phyloP scores from a whole-genome alignment of 2,329 filamentous ascomycete genomes.

The Ceratocystis cacaofunesta region DNA sequence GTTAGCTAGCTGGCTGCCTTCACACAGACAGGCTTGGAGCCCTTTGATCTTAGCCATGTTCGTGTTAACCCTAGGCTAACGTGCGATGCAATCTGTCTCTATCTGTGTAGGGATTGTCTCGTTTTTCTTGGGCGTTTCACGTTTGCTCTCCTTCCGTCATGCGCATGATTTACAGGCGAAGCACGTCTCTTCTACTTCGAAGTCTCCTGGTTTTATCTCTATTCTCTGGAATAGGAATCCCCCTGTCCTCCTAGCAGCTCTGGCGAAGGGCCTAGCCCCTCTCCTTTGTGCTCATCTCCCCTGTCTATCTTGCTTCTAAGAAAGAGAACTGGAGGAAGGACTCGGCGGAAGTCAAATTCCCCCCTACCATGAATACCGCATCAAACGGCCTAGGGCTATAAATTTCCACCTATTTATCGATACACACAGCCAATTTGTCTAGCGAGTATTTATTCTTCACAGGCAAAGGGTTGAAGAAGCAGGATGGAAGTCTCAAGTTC shows the following conservation, averaged over 20 bases:
- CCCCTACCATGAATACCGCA: too few species aligned
- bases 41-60: not conserved
- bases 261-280: not conserved
- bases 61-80: not conserved
- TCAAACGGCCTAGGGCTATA: too few species aligned
- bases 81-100: not conserved
- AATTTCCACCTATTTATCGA: too few species aligned
- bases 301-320: not conserved
- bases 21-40: not conserved
- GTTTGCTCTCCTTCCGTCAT: not conserved
- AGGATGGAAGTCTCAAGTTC: too few species aligned
- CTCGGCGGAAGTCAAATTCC: not conserved
- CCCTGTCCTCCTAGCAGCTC: not conserved
- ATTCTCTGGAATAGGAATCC: not conserved
- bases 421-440: too few species aligned
- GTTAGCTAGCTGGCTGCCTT: too few species aligned
- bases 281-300: not conserved
- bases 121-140: not conserved
- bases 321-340: not conserved
- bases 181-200: not conserved
- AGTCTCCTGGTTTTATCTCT: not conserved
- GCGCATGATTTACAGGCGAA: not conserved
- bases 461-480: too few species aligned
- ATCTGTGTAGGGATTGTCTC: not conserved
- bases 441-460: too few species aligned